phyloP scores from a whole-genome alignment of 257 asterid species.

The Nicotiana tomentosiformis region DNA sequence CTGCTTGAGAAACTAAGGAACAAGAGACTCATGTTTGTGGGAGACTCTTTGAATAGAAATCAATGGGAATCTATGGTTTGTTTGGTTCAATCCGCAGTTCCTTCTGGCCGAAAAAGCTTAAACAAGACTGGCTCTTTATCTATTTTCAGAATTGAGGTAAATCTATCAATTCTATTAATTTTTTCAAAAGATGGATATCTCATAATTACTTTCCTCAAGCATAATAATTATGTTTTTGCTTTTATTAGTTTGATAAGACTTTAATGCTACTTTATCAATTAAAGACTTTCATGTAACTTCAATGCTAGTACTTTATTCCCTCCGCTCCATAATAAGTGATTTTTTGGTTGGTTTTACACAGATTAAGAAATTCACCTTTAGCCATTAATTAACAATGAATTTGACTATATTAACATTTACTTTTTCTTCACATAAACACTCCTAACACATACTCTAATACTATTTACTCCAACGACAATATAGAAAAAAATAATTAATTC shows the following conservation, averaged over 20 bases:
- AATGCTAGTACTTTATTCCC: neutral
- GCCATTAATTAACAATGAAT: too few relatives aligned
- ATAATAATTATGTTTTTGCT: constrained; percentile 12
- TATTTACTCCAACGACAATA: too few relatives aligned
- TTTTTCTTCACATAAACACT: too few relatives aligned
- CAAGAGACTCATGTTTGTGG: constrained; percentile 80
- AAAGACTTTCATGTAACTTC: neutral
- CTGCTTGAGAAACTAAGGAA: constrained; percentile 69
- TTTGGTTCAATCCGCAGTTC: constrained; percentile 51
- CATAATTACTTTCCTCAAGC: neutral
- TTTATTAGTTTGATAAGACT: neutral
- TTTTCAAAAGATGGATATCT: neutral
- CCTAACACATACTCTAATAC: too few relatives aligned
- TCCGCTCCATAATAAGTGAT: too few relatives aligned
- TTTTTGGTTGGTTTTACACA: too few relatives aligned
- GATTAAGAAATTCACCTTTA: too few relatives aligned
- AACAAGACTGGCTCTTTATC: constrained; percentile 68
- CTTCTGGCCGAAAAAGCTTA: constrained; percentile 52
- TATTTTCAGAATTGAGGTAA: constrained; percentile 64
- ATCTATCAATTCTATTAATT: neutral
- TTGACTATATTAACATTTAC: too few relatives aligned
- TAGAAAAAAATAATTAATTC: too few relatives aligned
- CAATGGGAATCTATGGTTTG: constrained; percentile 90
- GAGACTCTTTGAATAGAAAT: constrained; percentile 73
- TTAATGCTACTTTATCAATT: neutral